Evolutionary conservation across 1,139 yeast genomes (phyloP).

Genomic region (Geotrichum australiense): DNA sequence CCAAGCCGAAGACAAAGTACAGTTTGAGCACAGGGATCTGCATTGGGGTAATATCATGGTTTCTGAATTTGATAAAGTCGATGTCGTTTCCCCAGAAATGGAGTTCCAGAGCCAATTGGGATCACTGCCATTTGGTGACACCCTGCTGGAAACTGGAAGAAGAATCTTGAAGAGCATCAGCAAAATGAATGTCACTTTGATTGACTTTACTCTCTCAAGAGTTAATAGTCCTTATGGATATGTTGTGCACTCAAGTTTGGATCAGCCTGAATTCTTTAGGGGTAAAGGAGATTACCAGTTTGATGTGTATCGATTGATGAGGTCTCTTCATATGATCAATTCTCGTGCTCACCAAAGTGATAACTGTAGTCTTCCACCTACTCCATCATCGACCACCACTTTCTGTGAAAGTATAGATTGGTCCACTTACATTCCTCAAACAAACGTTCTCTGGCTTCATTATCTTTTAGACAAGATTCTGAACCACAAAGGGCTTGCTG

Average conservation of each 20-base stretch:
- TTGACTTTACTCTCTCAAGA: constrained; percentile 52
- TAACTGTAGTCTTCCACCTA: constrained; percentile 3
- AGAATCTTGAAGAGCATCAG: constrained; percentile 15
- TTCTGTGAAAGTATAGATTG: constrained; percentile 35
- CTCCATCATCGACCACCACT: constrained; percentile 2
- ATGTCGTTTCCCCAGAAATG: background rate
- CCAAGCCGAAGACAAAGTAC: constrained; percentile 43
- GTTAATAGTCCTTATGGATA: constrained; percentile 29
- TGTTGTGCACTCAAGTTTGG: constrained; percentile 33
- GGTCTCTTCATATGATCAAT: constrained; percentile 23
- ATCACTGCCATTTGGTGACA: background rate
- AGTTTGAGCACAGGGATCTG: constrained; percentile 63
- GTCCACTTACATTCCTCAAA: constrained; percentile 38
- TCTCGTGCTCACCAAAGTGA: background rate
- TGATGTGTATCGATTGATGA: constrained; percentile 47
- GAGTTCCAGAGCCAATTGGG: background rate
- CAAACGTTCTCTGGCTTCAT: constrained; percentile 46
- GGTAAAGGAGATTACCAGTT: constrained; percentile 48
- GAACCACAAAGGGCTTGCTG: constrained; percentile 32
- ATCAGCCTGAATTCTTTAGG: constrained; percentile 46
- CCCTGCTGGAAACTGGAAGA: constrained; percentile 13
- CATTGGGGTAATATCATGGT: constrained; percentile 53
- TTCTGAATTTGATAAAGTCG: background rate
- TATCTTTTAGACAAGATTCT: constrained; percentile 40
- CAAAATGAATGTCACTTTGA: constrained; percentile 40